Conservation (phyloP, 805 yeast genomes). For the Zygoascus biomembranicola region DNA sequence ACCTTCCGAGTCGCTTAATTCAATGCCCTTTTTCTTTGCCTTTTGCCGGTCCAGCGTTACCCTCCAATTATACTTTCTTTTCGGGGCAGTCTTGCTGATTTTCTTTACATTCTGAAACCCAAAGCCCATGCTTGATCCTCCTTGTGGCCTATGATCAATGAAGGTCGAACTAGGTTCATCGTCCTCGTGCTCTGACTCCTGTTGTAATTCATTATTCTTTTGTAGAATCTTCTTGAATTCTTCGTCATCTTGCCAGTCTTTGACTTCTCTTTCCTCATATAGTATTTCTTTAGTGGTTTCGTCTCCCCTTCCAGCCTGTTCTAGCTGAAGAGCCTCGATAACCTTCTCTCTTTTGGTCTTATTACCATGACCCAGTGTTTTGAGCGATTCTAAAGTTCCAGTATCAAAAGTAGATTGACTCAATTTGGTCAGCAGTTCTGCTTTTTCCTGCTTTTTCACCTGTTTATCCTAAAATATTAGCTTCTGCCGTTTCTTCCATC, state of each 20-base stretch:
- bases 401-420: constrained; percentile 62
- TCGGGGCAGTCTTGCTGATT: constrained; percentile 23
- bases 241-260: constrained; percentile 47
- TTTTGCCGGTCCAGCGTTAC: constrained; percentile 39
- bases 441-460: constrained; percentile 79
- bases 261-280: constrained; percentile 60
- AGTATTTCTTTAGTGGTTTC: constrained; percentile 53
- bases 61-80: constrained; percentile 66
- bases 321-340: constrained; percentile 66
- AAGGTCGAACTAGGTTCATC: constrained; percentile 36
- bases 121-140: constrained; percentile 50
- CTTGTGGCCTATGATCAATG: constrained; percentile 62
- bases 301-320: constrained; percentile 56
- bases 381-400: constrained; percentile 58
- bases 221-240: constrained; percentile 10
- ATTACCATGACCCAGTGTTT: constrained; percentile 66
- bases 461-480: constrained; percentile 48
- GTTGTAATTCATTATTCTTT: constrained; percentile 12
- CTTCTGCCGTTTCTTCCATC: not conserved
- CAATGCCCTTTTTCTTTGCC: constrained; percentile 28
- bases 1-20: constrained; percentile 15
- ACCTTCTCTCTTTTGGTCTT: constrained; percentile 60
- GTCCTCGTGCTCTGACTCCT: constrained; percentile 8
- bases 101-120: constrained; percentile 34
- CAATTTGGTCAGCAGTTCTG: constrained; percentile 63